Evolutionary conservation across 805 yeast genomes (phyloP), one percentile per base, ranked within the genome.

Genomic region (Kodamaea kakaduensis): DNA sequence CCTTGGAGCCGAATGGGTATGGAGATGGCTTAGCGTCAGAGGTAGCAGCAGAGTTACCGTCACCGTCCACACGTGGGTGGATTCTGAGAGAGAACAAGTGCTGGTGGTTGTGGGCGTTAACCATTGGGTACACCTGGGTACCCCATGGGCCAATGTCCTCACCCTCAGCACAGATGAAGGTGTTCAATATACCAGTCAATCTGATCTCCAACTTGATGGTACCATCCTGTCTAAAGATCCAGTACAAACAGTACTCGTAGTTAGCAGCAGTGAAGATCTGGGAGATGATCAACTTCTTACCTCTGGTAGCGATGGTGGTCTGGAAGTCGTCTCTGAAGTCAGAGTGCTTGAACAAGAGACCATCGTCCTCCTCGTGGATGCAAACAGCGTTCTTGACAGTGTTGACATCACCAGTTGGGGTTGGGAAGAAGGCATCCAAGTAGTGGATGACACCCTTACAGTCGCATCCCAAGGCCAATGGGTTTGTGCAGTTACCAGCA

Each of bases 241-340:
- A 84, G 71, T 84, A 84, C 55, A 84, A 67, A 64, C 88, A 81
- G 69, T 84, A 84, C 67, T 84, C 94, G 57, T 82, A 82, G 71
- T 84, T 84, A 32, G 89, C 87, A 49, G 90, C 90, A 32, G 94
- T 84, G 67, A 84, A 84, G 54, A 84, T 81, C 63, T 84, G 90
- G 16, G 89, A 82, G 38, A 84, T 66, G 40, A 83, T 72, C 59
- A 84, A 71, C 59, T 73, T 78, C 48, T 82, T 79, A 33, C 87
- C 83, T 65, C 94, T 75, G 34, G 87, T 78, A 42, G 78, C 82
- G 47, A 83, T 73, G 23, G 83, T 75, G 36, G 90, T 84, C 43
- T 77, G 78, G 61, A 81, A 82, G 54, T 71, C 76, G 58, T 84
- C 90, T 69, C 93, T 76, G 67, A 81, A 84, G 62, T 84, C 90